phyloP scores from a whole-genome alignment of 768 basidiomycete genomes.

The Lactifluus piperatus region DNA sequence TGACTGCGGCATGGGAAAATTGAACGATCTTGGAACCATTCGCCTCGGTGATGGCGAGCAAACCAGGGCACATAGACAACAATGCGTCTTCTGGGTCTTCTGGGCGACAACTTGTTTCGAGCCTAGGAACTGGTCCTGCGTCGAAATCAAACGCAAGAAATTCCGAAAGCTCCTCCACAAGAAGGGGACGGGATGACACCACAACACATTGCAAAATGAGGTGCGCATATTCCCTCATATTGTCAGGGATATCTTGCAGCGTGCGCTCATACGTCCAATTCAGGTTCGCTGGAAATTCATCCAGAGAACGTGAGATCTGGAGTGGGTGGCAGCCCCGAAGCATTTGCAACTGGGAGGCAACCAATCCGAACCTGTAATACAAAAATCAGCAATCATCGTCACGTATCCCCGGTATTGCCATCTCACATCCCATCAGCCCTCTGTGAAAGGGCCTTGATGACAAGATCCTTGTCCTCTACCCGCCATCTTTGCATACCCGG shows the following conservation, averaged over 20 bases:
- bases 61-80: neutral
- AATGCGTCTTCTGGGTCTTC: neutral
- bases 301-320: neutral
- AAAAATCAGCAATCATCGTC: neutral
- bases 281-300: neutral
- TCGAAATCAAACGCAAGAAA: neutral
- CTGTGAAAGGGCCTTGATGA: neutral
- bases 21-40: neutral
- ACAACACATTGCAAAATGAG: neutral
- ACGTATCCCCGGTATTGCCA: neutral
- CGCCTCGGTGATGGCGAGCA: neutral
- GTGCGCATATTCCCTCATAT: neutral
- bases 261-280: neutral
- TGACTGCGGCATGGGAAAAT: neutral
- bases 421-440: neutral
- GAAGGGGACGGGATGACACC: neutral
- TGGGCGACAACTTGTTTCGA: neutral
- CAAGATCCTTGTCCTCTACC: neutral
- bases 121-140: neutral
- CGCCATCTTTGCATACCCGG: neutral
- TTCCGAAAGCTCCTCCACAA: neutral
- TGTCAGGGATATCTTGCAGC: neutral
- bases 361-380: neutral
- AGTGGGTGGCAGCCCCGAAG: neutral
- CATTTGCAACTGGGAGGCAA: neutral